These are phyloP conservation scores for Isoetes taiwanensis DNA, from an alignment of 75 land plant species.

Conservation along the genomic window DNA sequence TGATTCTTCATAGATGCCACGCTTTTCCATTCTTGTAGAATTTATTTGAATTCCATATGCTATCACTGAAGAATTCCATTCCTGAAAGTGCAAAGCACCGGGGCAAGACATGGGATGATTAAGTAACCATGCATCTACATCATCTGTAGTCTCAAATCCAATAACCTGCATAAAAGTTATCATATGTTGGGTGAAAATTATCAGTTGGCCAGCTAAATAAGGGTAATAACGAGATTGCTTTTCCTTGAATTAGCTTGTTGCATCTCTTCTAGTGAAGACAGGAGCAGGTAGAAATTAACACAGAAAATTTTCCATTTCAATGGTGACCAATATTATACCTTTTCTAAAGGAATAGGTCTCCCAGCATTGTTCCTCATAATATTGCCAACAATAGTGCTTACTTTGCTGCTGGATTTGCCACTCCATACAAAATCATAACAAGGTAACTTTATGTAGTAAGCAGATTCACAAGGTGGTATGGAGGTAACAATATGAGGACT, in stretches of 20 bases:
- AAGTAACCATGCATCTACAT: conserved; percentile 66
- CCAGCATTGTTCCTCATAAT: conserved; percentile 70
- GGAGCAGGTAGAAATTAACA: too few relatives aligned
- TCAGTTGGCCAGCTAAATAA: too few relatives aligned
- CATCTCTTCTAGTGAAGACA: too few relatives aligned
- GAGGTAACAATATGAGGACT: conserved; percentile 22
- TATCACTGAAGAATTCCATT: conserved; percentile 39
- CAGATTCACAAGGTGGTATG: conserved; percentile 72
- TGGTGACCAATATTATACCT: conserved; percentile 55
- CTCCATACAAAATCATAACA: conserved; percentile 84
- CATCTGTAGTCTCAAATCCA: conserved; percentile 40
- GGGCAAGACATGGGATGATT: conserved; percentile 56
- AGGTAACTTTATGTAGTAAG: conserved; percentile 44
- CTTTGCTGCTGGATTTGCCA: conserved; percentile 29
- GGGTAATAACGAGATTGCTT: too few relatives aligned
- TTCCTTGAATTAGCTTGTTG: too few relatives aligned
- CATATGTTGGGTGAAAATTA: too few relatives aligned
- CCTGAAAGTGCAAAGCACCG: conserved; percentile 73
- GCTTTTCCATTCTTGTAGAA: conserved; percentile 47
- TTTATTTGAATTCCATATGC: conserved; percentile 92
- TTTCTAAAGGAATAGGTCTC: conserved; percentile 41
- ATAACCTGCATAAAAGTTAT: too few relatives aligned
- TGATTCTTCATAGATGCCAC: conserved; percentile 70
- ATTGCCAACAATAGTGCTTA: conserved; percentile 24
- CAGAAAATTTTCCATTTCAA: too few relatives aligned